Evolutionary conservation across 331 rosid species (phyloP), one percentile per base, ranked within the genome.

Genomic region (Dryas integrifolia): DNA sequence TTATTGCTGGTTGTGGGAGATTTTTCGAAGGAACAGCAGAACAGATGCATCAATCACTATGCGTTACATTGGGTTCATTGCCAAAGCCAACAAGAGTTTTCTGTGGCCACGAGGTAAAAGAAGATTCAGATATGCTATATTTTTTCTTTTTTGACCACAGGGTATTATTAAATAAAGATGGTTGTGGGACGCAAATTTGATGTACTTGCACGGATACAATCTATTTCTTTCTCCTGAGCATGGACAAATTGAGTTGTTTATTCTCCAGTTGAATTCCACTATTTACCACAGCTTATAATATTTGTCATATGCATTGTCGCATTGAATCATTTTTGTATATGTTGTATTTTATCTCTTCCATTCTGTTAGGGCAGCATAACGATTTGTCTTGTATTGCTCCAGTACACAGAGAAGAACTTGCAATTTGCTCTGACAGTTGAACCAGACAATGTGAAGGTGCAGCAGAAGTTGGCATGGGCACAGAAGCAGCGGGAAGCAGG

Each of bases 11-110:
- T 45, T 94, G 97, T 41, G 98, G 98, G 47, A 94, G 83, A 73
- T 89, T 94, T 79, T 91, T 91, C 48, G 98, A 91, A 82, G 98
- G 97, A 85, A 94, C 97, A 16, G 95, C 97, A 14, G 98, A 94
- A 67, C 96, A 91, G 87, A 94, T 94, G 98, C 81, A 94, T 79
- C 91, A 91, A 43, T 94, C 98, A 4, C 88, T 94, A n/a, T 86
- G 82, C 65, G 86, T 85, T 57, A 94, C 96, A 26, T 74, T 94
- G 66, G 85, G 80, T 78, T 94, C 97, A 68, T 82, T 91, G 87
- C 96, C 97, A 56, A 88, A 86, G 85, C 86, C 93, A 68, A 89
- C 97, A 49, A 83, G 41, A 67, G 95, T 94, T 45, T 94, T 86
- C 70, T 91, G 98, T 78, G 97, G 98, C 69, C 98, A 94, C 47